These are phyloP conservation scores for Fusarium xyrophilum DNA, from an alignment of 2,329 filamentous ascomycete genomes.

Conservation along the genomic window DNA sequence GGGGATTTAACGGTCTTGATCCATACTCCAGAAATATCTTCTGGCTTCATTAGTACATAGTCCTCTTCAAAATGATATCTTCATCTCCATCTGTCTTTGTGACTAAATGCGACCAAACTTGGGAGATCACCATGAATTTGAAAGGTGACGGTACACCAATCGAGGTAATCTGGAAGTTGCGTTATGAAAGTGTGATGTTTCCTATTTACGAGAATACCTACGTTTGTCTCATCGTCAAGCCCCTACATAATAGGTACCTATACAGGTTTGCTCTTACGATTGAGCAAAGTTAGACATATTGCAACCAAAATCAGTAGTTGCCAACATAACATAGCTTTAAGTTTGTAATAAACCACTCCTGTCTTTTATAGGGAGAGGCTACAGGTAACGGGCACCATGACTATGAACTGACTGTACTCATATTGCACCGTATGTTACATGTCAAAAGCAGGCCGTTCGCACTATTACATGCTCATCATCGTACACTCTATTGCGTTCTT, in stretches of 20 bases:
- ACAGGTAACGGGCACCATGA: neutral
- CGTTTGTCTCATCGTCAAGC: neutral
- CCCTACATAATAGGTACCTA: neutral
- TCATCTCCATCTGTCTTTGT: constrained; percentile 1
- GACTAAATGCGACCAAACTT: neutral
- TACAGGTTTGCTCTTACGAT: neutral
- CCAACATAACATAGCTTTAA: neutral
- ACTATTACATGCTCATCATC: neutral
- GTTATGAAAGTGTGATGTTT: neutral
- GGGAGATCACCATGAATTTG: neutral
- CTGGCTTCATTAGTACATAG: constrained; percentile 32
- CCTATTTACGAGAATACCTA: neutral
- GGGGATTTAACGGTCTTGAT: constrained; percentile 19
- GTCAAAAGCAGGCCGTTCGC: neutral
- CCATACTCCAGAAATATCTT: constrained; percentile 8
- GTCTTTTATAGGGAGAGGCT: neutral
- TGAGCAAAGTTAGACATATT: neutral
- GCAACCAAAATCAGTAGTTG: neutral
- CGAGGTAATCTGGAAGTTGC: neutral
- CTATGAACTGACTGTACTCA: neutral
- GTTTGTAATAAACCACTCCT: neutral
- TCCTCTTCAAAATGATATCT: constrained; percentile 32
- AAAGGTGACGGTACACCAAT: neutral
- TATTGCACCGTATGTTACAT: neutral
- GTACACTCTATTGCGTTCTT: neutral